These are phyloP conservation scores for Auxenochlorella protothecoides DNA, from an alignment of 139 green algal species.

Conservation along the genomic window DNA sequence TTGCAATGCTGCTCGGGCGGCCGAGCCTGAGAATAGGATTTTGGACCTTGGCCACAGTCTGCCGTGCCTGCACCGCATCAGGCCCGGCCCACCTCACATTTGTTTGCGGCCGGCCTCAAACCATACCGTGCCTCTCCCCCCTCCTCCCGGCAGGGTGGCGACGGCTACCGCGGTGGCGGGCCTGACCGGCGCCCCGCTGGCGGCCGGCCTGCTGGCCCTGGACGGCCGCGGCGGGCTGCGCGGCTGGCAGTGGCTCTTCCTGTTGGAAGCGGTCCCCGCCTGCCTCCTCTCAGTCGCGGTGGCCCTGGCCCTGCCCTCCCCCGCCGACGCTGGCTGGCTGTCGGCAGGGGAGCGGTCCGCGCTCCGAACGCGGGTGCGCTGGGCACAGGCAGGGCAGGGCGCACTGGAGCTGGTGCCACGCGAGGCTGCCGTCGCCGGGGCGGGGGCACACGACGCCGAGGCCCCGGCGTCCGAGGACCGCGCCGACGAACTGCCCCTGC, in stretches of 20 bases:
- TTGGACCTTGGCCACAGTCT: no score
- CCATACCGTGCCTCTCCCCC: no score
- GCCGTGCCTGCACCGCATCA: no score
- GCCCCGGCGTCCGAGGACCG: not conserved
- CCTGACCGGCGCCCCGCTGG: constrained; percentile 4
- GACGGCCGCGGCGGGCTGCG: constrained; percentile 1
- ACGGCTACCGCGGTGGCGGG: constrained; percentile 6
- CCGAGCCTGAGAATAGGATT: no score
- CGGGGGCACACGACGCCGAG: not conserved
- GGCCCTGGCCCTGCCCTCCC: constrained; percentile 4
- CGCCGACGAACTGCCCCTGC: no score
- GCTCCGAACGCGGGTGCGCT: constrained; percentile 1
- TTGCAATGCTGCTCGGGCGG: not conserved
- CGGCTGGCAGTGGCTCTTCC: constrained; percentile 14
- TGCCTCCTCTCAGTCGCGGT: constrained; percentile 5
- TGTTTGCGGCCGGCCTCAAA: no score
- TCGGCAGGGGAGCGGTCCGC: constrained; percentile 2
- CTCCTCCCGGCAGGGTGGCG: not conserved
- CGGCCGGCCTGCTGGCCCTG: constrained; percentile 5
- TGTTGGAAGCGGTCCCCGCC: constrained; percentile 6
- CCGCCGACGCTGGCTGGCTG: constrained; percentile 5
- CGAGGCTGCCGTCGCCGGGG: not conserved
- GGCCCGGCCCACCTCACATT: no score
- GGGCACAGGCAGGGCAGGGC: not conserved
- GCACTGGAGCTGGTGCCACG: constrained; percentile 2